Conservation (phyloP, 2,329 filamentous ascomycete species). For the Eurotiales sp. region DNA sequence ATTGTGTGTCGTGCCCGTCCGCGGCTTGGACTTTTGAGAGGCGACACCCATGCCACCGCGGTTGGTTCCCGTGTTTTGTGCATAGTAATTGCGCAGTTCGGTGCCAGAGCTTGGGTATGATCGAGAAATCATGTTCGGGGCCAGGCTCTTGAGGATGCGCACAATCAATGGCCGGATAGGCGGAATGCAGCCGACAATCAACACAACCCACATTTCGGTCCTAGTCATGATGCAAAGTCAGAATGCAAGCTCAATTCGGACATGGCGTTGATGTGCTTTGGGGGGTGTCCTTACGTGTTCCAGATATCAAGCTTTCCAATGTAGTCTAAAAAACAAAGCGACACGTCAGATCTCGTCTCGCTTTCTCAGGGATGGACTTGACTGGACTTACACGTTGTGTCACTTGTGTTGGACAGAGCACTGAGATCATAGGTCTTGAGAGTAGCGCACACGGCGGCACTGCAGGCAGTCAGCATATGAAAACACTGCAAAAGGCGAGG, state of each 20-base stretch:
- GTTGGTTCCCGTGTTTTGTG: neutral
- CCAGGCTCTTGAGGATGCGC: neutral
- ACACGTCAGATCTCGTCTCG: neutral
- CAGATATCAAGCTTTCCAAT: constrained; percentile 17
- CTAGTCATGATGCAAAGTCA: too few species aligned
- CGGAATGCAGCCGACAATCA: constrained; percentile 23
- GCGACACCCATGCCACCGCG: too few species aligned
- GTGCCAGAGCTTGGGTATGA: neutral
- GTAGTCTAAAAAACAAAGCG: constrained; percentile 14
- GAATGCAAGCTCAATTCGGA: too few species aligned
- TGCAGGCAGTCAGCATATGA: neutral
- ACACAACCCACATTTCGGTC: constrained; percentile 25
- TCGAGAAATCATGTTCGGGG: neutral
- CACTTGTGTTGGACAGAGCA: constrained; percentile 12
- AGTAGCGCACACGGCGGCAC: constrained; percentile 20
- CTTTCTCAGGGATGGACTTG: neutral
- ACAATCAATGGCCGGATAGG: constrained; percentile 9
- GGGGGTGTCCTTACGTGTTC: constrained; percentile 17
- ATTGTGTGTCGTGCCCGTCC: neutral
- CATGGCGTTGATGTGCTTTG: too few species aligned
- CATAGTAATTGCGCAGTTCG: neutral
- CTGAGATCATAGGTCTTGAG: constrained; percentile 17
- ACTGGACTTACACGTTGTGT: constrained; percentile 20
- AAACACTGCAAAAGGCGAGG: too few species aligned
- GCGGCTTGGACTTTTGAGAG: too few species aligned